Conservation (phyloP, 2,329 filamentous ascomycete species). For the Polytolypa hystricis region DNA sequence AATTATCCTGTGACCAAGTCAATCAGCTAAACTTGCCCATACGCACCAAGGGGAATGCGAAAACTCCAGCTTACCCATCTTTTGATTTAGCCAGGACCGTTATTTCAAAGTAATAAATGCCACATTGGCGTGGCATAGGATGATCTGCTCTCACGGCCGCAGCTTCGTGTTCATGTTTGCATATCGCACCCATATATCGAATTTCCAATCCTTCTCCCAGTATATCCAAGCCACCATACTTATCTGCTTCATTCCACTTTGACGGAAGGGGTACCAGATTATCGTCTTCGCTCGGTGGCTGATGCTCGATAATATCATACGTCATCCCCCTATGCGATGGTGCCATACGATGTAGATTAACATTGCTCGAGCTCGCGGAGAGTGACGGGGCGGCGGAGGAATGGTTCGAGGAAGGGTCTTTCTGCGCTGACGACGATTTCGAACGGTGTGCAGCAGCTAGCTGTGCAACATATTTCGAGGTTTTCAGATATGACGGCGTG, state of each 20-base stretch:
- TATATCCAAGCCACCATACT: slow-evolving; percentile 62
- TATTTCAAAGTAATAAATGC: slow-evolving; percentile 88
- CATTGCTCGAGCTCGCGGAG: slow-evolving; percentile 47
- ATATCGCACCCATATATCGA: slow-evolving; percentile 45
- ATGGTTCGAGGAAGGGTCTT: slow-evolving; percentile 35
- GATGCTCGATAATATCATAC: slow-evolving; percentile 73
- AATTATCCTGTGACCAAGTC: slow-evolving; percentile 23
- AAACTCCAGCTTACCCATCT: slow-evolving; percentile 47
- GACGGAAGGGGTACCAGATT: slow-evolving; percentile 61
- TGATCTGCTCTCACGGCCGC: slow-evolving; percentile 73
- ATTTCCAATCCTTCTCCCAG: slow-evolving; percentile 63
- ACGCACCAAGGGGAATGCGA: slow-evolving; percentile 3
- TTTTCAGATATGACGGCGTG: slow-evolving; percentile 69
- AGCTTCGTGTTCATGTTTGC: slow-evolving; percentile 60
- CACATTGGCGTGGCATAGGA: slow-evolving; percentile 77
- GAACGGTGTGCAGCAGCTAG: slow-evolving; percentile 60
- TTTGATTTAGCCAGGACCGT: slow-evolving; percentile 55
- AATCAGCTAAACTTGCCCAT: slow-evolving; percentile 24
- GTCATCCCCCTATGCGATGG: slow-evolving; percentile 65
- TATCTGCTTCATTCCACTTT: slow-evolving; percentile 72
- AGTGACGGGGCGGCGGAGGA: slow-evolving; percentile 15
- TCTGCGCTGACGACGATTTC: slow-evolving; percentile 41
- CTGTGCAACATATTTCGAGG: slow-evolving; percentile 65
- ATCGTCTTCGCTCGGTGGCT: slow-evolving; percentile 48
- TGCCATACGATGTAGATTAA: slow-evolving; percentile 47